A percentile compares a stretch with the other conserved stretches of the same genome.
Conservation (phyloP, 2,329 filamentous ascomycete species). For the Fusarium sp. region DNA sequence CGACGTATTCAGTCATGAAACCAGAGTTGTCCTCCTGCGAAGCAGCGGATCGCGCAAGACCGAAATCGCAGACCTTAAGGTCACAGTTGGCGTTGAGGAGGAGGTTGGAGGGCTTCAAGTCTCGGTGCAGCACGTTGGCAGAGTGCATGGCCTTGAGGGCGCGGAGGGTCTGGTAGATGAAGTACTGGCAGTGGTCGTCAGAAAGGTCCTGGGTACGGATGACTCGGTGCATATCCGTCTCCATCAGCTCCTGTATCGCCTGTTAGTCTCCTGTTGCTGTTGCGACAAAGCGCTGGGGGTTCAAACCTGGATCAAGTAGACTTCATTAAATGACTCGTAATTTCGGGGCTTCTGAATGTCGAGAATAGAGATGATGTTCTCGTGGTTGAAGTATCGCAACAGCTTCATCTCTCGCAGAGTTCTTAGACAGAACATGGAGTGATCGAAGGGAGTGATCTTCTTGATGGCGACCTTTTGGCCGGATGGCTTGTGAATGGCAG, state of each 20-base stretch:
- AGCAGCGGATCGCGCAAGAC: conserved; percentile 92
- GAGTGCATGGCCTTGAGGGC: conserved; percentile 99
- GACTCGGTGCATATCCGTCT: conserved; percentile 99
- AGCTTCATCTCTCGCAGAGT: conserved; percentile 99
- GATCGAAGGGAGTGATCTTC: conserved; percentile 99
- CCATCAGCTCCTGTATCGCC: conserved; percentile 86
- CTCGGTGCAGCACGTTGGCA: conserved; percentile 95
- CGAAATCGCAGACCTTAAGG: conserved; percentile 98
- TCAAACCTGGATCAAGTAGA: conserved; percentile 95
- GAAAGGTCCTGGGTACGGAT: conserved; percentile 98
- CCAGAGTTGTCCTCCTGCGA: conserved; percentile 99
- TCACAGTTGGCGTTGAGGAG: conserved; percentile 99
- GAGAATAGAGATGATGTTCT: conserved; percentile 99
- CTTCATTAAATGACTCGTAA: conserved; percentile 96
- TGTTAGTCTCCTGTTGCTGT: conserved; percentile 21
- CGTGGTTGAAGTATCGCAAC: conserved; percentile 98
- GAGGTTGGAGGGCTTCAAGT: conserved; percentile 97
- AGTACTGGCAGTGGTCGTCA: conserved; percentile 99
- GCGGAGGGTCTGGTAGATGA: conserved; percentile 99
- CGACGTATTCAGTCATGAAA: conserved; percentile 99
- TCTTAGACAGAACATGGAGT: conserved; percentile 98
- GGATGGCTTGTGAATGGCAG: conserved; percentile 96
- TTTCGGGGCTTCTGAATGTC: conserved; percentile 98
- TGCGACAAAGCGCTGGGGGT: conserved; percentile 1
- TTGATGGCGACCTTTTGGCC: conserved; percentile 99